phyloP scores from a whole-genome alignment of 176 grass and related monocot genomes.

The Elymus sibiricus region DNA sequence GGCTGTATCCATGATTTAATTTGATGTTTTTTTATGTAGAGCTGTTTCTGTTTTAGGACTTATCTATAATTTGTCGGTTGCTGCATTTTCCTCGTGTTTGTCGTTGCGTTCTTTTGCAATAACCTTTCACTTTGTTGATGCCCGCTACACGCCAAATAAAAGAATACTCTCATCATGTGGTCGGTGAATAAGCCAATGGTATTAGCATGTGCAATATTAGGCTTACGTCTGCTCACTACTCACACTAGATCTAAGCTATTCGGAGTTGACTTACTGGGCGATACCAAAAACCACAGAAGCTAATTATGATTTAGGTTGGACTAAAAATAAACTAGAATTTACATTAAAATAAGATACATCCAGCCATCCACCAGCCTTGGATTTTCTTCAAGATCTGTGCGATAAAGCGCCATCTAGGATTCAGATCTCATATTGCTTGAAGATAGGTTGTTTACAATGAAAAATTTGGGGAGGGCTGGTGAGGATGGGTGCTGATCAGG shows the following conservation, averaged over 20 bases:
- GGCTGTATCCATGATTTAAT: background rate
- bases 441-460: background rate
- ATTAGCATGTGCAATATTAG: background rate
- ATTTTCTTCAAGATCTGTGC: background rate
- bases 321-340: background rate
- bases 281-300: background rate
- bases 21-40: background rate
- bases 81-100: background rate
- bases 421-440: background rate
- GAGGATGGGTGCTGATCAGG: background rate
- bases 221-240: background rate
- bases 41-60: background rate
- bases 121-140: background rate
- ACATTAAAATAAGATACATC: background rate
- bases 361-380: background rate
- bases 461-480: background rate
- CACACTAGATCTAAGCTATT: conserved; percentile 7
- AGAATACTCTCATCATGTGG: background rate
- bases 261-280: background rate
- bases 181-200: background rate
- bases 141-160: background rate
- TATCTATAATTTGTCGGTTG: background rate
- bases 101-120: background rate
- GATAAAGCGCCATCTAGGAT: background rate
- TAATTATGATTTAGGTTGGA: background rate